Evolutionary conservation across 179 eudicot genomes (phyloP), one percentile per base, ranked within the genome.

Genomic region (Sideroxylon spinosum): DNA sequence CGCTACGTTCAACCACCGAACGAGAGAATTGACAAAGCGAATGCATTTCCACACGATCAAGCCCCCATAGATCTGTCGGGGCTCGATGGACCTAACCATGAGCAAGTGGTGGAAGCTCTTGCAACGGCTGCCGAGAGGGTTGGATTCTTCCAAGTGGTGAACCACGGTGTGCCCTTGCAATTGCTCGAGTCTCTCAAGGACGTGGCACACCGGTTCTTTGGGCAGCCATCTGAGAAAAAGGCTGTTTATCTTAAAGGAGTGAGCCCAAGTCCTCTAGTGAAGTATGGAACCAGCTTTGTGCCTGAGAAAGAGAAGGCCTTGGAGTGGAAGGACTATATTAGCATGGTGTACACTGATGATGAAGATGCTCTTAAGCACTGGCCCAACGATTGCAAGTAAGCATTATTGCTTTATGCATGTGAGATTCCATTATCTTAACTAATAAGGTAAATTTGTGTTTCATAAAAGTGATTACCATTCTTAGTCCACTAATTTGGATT

Each of bases 111-210:
- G 8, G 70, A 70, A 50, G 78, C 77, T 26, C 71, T 84, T 20
- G 80, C 53, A 5, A 14, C 44, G 56, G 86, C 86, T 7, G 84
- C 86, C 17, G 80, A 84, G 80, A 81, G 76, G 16, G 22, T 81
- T 19, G 86, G 86, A 63, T 84, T 84, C 76, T 84, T 84, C 76
- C 86, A 84, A 50, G 86, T 84, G 77, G 79, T 84, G 55, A 84
- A 84, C 57, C 86, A 84, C 29, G 79, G 86, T 6, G 84, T 81
- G 52, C 80, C 84, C 3, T 0, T 84, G 37, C 72, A 67, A 63
- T 29, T 81, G 73, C 68, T 84, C 12, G 82, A 84, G 50, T 48
- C 78, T 3, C 78, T 81, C 0, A 84, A 84, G 74, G 82, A 28
- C 7, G 75, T 80, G 3, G 86, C 86, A 2, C 84, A 84, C 68